Percentiles rank a stretch among this genome's conserved stretches.
phyloP scores from a whole-genome alignment of 805 yeast species.

The Pichia ethanolica region DNA sequence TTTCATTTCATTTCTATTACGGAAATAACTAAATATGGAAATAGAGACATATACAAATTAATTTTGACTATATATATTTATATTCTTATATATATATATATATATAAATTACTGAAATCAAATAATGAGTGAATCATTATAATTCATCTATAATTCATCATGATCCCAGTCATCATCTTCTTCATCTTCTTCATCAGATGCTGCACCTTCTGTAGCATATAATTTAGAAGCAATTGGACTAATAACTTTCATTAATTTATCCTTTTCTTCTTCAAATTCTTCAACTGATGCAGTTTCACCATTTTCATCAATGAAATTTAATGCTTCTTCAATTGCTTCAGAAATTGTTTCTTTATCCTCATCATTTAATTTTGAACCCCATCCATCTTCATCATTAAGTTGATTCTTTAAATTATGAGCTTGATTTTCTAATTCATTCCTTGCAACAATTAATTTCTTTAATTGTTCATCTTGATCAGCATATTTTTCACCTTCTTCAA shows the following conservation, averaged over 20 bases:
- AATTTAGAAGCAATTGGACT: constrained; percentile 90
- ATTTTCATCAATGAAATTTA: constrained; percentile 63
- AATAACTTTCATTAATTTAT: constrained; percentile 70
- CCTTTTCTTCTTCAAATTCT: constrained; percentile 90
- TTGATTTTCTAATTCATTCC: constrained; percentile 82
- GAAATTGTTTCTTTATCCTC: constrained; percentile 85
- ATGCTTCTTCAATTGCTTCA: constrained; percentile 81
- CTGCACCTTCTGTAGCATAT: constrained; percentile 31
- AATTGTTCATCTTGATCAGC: constrained; percentile 86
- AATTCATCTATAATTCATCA: constrained; percentile 47
- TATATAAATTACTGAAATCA: too few relatives aligned
- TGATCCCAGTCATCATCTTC: constrained; percentile 55
- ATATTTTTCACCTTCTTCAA: constrained; percentile 90
- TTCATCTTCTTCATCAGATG: constrained; percentile 44
- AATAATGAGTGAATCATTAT: too few relatives aligned
- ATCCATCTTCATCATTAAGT: constrained; percentile 39
- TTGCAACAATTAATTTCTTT: constrained; percentile 79
- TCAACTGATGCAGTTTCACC: constrained; percentile 78
- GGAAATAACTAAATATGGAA: too few relatives aligned
- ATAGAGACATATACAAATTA: too few relatives aligned
- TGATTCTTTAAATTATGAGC: constrained; percentile 77
- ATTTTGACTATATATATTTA: too few relatives aligned
- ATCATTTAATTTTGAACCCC: constrained; percentile 75
- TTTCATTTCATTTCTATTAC: too few relatives aligned
- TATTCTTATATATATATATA: too few relatives aligned